Percentiles rank a stretch among this genome's conserved stretches.
phyloP scores from a whole-genome alignment of 225 moss, liverwort and hornwort species.

The Antitrichia curtipendula region DNA sequence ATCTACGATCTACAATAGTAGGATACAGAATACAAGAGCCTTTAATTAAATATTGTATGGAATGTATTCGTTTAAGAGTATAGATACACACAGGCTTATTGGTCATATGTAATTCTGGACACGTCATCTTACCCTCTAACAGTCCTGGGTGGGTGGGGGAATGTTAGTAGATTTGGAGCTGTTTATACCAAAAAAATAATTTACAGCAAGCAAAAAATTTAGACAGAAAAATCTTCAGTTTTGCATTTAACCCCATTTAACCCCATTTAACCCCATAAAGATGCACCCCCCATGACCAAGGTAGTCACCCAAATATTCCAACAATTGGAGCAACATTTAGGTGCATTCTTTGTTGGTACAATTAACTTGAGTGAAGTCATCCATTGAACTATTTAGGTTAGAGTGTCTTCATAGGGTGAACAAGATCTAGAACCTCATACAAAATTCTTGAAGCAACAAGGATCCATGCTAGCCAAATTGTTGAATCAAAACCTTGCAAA shows the following conservation, averaged over 20 bases:
- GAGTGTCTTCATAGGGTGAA: rapidly evolving
- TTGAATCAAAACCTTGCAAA: background rate
- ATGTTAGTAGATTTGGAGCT: background rate
- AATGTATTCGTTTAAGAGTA: background rate
- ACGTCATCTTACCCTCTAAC: background rate
- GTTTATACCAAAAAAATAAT: background rate
- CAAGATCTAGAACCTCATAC: rapidly evolving
- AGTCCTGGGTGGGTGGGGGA: rapidly evolving
- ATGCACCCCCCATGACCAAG: rapidly evolving
- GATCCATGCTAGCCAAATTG: background rate
- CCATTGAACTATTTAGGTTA: rapidly evolving
- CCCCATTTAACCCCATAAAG: rapidly evolving
- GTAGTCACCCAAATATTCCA: no score
- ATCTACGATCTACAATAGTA: background rate
- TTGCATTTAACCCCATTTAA: rapidly evolving
- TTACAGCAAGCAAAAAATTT: background rate
- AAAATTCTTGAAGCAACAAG: background rate
- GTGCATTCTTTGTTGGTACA: background rate
- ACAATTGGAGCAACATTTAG: rapidly evolving
- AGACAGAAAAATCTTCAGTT: background rate
- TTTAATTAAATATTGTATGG: background rate
- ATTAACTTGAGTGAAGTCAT: rapidly evolving
- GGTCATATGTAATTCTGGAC: background rate
- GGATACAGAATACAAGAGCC: background rate
- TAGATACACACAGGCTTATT: background rate